phyloP scores from a whole-genome alignment of 306 rosid species.

The Lathyrus oleraceus region DNA sequence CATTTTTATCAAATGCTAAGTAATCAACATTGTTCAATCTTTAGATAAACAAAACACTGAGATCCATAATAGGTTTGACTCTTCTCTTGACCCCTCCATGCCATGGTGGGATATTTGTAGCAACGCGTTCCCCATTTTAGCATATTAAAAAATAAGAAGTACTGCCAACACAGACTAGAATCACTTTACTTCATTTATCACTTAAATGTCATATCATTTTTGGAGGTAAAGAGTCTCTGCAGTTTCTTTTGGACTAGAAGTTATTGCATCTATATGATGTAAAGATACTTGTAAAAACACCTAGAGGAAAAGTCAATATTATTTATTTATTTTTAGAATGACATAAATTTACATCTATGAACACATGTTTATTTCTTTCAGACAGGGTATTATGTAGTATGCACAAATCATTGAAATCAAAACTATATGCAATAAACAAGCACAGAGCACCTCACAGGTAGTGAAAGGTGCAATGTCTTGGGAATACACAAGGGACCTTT shows the following conservation, averaged over 20 bases:
- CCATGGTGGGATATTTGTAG: not conserved
- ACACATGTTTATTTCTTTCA: not conserved
- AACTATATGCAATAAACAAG: constrained; percentile 12
- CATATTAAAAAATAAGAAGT: not conserved
- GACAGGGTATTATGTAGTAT: constrained; percentile 17
- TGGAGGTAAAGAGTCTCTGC: not conserved
- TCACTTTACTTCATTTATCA: constrained; percentile 11
- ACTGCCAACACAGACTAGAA: constrained; percentile 1
- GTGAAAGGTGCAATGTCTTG: constrained; percentile 4
- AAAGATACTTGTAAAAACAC: constrained; percentile 2
- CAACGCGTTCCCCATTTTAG: not conserved
- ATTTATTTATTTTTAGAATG: not conserved
- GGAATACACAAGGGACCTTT: constrained; percentile 12
- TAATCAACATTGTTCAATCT: not conserved
- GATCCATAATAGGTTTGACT: not conserved
- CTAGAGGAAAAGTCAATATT: not conserved
- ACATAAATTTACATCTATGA: not conserved
- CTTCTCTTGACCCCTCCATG: not conserved
- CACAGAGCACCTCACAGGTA: not conserved
- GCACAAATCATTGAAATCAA: not conserved
- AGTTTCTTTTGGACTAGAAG: not conserved
- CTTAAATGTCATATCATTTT: constrained; percentile 1
- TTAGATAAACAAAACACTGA: not conserved
- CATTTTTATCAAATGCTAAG: constrained; percentile 8
- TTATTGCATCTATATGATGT: not conserved